Evolutionary conservation across 2,329 filamentous ascomycete genomes (phyloP).

Genomic region (Ophiosphaerella korrae): DNA sequence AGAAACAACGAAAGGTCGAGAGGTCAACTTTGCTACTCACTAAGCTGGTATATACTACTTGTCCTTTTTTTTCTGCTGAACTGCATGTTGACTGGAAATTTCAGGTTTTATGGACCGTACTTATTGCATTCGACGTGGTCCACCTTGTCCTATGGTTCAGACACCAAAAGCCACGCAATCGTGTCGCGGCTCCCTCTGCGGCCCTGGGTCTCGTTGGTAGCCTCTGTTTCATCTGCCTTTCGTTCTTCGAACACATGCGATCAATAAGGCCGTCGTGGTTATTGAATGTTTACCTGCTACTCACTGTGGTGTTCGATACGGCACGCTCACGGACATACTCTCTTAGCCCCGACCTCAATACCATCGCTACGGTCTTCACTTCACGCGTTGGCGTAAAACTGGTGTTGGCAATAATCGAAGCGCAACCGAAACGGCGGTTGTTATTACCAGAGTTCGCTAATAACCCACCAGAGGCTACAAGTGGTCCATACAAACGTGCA

Average conservation of each 20-base stretch:
- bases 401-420: conserved; percentile 53
- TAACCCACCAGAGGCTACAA: conserved; percentile 58
- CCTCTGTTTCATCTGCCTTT: conserved; percentile 46
- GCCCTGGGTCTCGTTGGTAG: conserved; percentile 33
- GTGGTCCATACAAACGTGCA: conserved; percentile 54
- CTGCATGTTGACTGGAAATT: not conserved
- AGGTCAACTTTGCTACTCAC: conserved; percentile 25
- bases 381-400: conserved; percentile 51
- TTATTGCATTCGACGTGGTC: conserved; percentile 35
- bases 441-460: conserved; percentile 46
- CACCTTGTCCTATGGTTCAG: conserved; percentile 35
- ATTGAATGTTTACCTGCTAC: conserved; percentile 54
- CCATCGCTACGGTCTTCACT: conserved; percentile 52
- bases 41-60: conserved; percentile 33
- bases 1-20: conserved; percentile 29
- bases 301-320: conserved; percentile 54
- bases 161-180: conserved; percentile 12
- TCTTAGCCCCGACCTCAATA: conserved; percentile 34
- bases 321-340: conserved; percentile 52
- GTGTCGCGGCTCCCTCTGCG: conserved; percentile 34
- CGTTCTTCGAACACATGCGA: conserved; percentile 55
- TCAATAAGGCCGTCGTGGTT: conserved; percentile 54
- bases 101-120: conserved; percentile 30
- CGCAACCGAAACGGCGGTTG: conserved; percentile 51
- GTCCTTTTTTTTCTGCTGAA: not conserved